A percentile compares a stretch with the other conserved stretches of the same genome.
Evolutionary conservation across 495 filamentous ascomycete species (phyloP).

Genomic region (Aspergillus funiculosus): DNA sequence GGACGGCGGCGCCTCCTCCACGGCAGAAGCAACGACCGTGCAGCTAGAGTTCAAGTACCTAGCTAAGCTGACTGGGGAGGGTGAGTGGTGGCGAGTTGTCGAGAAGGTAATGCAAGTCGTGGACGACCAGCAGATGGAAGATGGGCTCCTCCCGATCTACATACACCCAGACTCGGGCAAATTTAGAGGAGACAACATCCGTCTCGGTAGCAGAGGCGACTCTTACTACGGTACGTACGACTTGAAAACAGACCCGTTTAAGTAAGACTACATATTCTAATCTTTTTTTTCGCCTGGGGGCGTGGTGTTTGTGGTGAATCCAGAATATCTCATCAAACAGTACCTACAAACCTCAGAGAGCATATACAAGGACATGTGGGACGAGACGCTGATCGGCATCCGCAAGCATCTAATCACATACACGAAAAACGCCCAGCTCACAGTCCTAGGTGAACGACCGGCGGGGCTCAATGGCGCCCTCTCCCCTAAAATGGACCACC

Average conservation of each 20-base stretch:
- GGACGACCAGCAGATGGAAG: constrained; percentile 67
- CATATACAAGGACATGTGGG: constrained; percentile 88
- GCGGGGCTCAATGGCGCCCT: constrained; percentile 58
- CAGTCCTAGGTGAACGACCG: constrained; percentile 81
- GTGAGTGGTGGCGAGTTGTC: constrained; percentile 79
- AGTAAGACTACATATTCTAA: too few species aligned
- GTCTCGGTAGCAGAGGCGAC: constrained; percentile 87
- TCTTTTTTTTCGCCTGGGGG: too few species aligned
- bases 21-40: constrained; percentile 83
- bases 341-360: constrained; percentile 86
- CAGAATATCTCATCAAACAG: constrained; percentile 94
- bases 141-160: constrained; percentile 87
- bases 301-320: too few species aligned
- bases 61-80: constrained; percentile 88
- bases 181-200: constrained; percentile 79
- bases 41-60: constrained; percentile 98
- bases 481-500: constrained; percentile 93
- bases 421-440: constrained; percentile 69
- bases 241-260: not conserved
- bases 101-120: constrained; percentile 89
- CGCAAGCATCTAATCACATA: constrained; percentile 90
- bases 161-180: constrained; percentile 71
- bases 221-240: constrained; percentile 77
- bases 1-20: constrained; percentile 87
- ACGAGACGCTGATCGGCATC: constrained; percentile 76